Conservation (phyloP, 2,329 filamentous ascomycete species). For the Colletotrichum australisinense region DNA sequence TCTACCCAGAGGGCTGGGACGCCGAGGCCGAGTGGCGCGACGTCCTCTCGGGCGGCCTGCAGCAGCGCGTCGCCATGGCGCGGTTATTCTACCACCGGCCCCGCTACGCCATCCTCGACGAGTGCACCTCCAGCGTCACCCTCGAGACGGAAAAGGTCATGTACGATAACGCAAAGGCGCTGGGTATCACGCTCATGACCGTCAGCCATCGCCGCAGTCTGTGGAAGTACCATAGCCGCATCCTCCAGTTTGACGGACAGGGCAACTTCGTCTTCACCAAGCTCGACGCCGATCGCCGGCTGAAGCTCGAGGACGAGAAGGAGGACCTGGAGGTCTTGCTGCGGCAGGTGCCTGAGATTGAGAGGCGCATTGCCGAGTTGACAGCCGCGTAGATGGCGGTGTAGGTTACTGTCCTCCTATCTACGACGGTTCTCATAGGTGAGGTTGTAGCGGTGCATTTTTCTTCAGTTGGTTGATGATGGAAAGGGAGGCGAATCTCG, state of each 20-base stretch:
- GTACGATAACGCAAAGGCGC: slow-evolving; percentile 94
- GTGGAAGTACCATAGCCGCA: slow-evolving; percentile 96
- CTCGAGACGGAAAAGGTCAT: slow-evolving; percentile 94
- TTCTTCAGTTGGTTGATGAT: not conserved
- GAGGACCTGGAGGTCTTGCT: slow-evolving; percentile 91
- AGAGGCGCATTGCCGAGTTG: slow-evolving; percentile 86
- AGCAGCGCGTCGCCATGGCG: slow-evolving; percentile 97
- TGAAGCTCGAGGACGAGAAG: slow-evolving; percentile 94
- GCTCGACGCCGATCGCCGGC: slow-evolving; percentile 86
- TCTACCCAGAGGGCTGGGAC: slow-evolving; percentile 85
- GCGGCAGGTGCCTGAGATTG: slow-evolving; percentile 86
- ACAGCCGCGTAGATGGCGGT: slow-evolving; percentile 54
- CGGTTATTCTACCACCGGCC: slow-evolving; percentile 93
- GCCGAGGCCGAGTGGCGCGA: slow-evolving; percentile 97
- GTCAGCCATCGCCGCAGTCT: slow-evolving; percentile 91
- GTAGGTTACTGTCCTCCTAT: not conserved
- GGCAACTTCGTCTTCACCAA: slow-evolving; percentile 90
- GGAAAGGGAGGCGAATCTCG: not conserved
- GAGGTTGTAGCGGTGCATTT: not conserved
- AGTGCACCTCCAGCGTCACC: slow-evolving; percentile 96
- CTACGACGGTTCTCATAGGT: not conserved
- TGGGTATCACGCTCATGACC: slow-evolving; percentile 96
- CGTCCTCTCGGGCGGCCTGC: slow-evolving; percentile 89
- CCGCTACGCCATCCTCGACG: slow-evolving; percentile 94
- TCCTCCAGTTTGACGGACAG: slow-evolving; percentile 96